A percentile compares a stretch with the other conserved stretches of the same genome.
Evolutionary conservation across 2,329 filamentous ascomycete genomes (phyloP).

Genomic region (Endocalyx cinctus): DNA sequence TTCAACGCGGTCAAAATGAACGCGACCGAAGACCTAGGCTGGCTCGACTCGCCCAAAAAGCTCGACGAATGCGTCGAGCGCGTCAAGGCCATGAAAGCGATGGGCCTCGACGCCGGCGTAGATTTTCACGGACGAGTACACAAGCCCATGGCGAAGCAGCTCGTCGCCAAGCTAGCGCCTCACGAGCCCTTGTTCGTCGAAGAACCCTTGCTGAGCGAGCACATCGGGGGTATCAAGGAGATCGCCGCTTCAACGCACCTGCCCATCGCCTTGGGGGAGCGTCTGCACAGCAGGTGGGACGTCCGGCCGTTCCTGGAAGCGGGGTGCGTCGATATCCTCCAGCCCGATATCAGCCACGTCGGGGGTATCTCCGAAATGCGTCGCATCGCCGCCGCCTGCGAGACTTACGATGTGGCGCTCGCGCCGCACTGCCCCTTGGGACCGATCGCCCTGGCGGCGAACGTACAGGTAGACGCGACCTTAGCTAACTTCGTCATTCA

Average conservation of each 20-base stretch:
- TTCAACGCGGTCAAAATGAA: conserved; percentile 71
- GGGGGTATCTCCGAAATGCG: conserved; percentile 58
- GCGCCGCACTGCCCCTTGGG: conserved; percentile 68
- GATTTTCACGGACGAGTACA: conserved; percentile 74
- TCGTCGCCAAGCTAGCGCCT: conserved; percentile 60
- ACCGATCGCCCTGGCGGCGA: conserved; percentile 64
- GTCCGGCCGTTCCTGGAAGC: conserved; percentile 64
- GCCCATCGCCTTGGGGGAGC: conserved; percentile 66
- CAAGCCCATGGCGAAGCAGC: conserved; percentile 71
- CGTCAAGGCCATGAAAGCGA: conserved; percentile 59
- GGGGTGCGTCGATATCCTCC: conserved; percentile 60
- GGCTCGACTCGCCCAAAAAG: conserved; percentile 63
- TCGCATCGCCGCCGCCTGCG: conserved; percentile 50
- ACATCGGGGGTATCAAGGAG: conserved; percentile 56
- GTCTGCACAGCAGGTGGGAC: conserved; percentile 66
- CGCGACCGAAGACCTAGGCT: conserved; percentile 65
- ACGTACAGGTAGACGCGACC: conserved; percentile 56
- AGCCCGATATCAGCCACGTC: conserved; percentile 65
- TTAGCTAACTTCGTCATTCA: conserved; percentile 64
- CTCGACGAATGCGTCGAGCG: conserved; percentile 60
- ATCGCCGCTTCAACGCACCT: conserved; percentile 47
- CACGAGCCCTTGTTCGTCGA: conserved; percentile 67
- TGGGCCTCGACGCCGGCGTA: conserved; percentile 66
- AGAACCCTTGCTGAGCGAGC: conserved; percentile 64
- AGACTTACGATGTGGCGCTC: conserved; percentile 65